phyloP scores from a whole-genome alignment of 306 rosid genomes.

The Dicorynia guianensis region DNA sequence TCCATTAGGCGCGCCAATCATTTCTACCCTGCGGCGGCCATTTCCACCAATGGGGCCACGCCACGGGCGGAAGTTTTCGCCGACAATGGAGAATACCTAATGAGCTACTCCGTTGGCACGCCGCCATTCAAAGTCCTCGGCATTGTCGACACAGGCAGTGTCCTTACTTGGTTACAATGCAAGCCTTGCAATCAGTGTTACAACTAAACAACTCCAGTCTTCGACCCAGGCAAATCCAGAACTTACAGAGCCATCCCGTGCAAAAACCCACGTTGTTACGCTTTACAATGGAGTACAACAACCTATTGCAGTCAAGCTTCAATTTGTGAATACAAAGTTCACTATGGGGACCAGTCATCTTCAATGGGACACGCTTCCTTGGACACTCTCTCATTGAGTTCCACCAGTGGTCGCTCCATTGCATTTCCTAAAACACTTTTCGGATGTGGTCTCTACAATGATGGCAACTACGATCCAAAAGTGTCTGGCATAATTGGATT shows the following conservation, averaged over 20 bases:
- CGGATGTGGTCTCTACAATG: conserved; percentile 49
- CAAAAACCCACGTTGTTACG: not conserved
- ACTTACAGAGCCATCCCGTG: conserved; percentile 40
- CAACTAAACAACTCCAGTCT: conserved; percentile 39
- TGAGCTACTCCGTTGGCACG: conserved; percentile 48
- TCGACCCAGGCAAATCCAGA: conserved; percentile 40
- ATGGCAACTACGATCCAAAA: not conserved
- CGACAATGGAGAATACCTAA: conserved; percentile 42
- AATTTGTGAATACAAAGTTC: conserved; percentile 10
- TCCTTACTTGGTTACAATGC: conserved; percentile 62
- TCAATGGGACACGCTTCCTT: conserved; percentile 31
- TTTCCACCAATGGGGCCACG: not conserved
- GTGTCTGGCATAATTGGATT: conserved; percentile 56
- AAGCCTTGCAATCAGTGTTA: conserved; percentile 46
- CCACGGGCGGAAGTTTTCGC: not conserved
- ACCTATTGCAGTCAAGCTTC: not conserved
- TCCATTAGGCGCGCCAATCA: conserved; percentile 20
- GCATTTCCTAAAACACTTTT: conserved; percentile 30
- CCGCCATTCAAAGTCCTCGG: conserved; percentile 46
- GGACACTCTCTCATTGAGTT: conserved; percentile 47
- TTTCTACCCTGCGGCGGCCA: not conserved
- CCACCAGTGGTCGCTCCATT: conserved; percentile 15
- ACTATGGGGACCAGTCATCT: conserved; percentile 45
- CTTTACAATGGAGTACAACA: not conserved
- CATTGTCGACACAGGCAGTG: conserved; percentile 62